Conservation (phyloP, 2,329 filamentous ascomycete genomes). For the Monilinia laxa region DNA sequence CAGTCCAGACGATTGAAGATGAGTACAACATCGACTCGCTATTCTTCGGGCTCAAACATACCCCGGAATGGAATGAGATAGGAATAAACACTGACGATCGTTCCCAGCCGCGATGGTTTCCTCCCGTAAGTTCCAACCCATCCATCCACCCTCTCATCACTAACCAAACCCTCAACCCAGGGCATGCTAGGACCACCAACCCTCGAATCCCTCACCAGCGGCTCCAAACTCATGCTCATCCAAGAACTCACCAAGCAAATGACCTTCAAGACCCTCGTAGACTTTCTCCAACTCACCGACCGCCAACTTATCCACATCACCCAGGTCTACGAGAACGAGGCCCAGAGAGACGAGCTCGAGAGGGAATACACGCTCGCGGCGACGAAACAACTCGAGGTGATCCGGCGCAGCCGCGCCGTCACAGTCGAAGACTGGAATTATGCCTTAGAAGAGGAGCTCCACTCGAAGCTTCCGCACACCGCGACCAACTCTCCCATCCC, state of each 20-base stretch:
- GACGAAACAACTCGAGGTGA: not conserved
- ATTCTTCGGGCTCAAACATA: not conserved
- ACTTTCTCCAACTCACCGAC: not conserved
- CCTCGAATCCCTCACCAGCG: not conserved
- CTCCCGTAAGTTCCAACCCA: not conserved
- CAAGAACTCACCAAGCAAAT: constrained; percentile 4
- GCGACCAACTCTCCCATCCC: not conserved
- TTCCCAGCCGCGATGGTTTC: not conserved
- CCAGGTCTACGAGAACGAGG: not conserved
- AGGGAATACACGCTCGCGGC: not conserved
- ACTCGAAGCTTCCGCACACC: not conserved
- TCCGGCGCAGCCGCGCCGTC: not conserved
- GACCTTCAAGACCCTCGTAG: not conserved
- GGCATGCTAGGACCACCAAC: not conserved
- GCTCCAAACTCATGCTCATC: not conserved
- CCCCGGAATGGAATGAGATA: not conserved
- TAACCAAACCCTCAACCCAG: not conserved
- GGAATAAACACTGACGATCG: not conserved
- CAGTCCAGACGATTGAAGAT: not conserved
- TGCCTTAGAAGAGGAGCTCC: not conserved
- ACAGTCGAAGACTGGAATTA: not conserved
- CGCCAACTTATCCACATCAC: not conserved
- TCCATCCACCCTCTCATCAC: not conserved
- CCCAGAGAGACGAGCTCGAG: not conserved
- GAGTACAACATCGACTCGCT: not conserved